A percentile compares a stretch with the other conserved stretches of the same genome.
phyloP scores from a whole-genome alignment of 2,329 filamentous ascomycete species.

The Venturia effusa region DNA sequence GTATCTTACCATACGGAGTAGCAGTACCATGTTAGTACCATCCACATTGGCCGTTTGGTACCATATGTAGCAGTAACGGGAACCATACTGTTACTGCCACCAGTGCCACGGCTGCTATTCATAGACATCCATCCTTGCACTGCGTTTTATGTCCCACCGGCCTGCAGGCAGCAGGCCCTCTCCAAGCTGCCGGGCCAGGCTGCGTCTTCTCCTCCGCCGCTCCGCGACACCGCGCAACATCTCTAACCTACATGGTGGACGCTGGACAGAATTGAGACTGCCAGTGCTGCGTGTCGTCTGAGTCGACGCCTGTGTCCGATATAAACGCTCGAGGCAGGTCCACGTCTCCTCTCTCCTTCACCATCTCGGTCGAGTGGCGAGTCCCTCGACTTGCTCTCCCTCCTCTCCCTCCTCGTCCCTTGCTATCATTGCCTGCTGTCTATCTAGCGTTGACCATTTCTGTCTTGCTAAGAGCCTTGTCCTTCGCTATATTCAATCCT shows the following conservation, averaged over 20 bases:
- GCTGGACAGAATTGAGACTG: no score
- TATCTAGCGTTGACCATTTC: constrained; percentile 1
- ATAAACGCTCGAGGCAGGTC: neutral
- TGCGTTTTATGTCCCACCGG: neutral
- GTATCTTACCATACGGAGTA: no score
- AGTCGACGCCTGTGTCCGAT: neutral
- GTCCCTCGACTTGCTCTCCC: neutral
- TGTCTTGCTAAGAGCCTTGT: neutral
- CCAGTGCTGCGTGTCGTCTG: constrained; percentile 1
- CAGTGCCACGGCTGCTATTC: neutral
- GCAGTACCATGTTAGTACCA: no score
- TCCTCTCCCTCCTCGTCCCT: neutral
- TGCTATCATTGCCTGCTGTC: constrained; percentile 3
- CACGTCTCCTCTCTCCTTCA: neutral
- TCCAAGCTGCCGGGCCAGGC: neutral
- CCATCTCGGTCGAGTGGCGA: neutral
- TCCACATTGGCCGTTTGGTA: no score
- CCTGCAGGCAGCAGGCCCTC: no score
- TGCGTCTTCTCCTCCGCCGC: neutral
- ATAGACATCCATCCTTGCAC: neutral
- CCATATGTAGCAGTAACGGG: no score
- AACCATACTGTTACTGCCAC: neutral
- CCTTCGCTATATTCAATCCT: neutral
- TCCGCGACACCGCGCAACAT: neutral
- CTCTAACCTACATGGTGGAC: neutral